A percentile compares a stretch with the other conserved stretches of the same genome.
Conservation (phyloP, 2,329 filamentous ascomycete genomes). For the Aspergillus sojae region DNA sequence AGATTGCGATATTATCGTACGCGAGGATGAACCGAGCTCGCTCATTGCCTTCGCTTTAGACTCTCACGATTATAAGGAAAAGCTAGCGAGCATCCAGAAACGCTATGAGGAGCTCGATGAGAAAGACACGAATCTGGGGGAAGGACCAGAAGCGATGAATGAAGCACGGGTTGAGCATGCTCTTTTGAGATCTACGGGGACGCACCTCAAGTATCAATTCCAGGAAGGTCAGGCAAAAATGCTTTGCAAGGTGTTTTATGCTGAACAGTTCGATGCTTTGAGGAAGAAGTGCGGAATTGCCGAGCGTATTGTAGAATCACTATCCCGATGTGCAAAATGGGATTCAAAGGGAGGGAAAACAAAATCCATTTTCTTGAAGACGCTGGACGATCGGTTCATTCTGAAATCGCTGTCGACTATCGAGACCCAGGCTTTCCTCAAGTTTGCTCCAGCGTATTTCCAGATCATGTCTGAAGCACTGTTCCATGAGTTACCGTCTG, state of each 20-base stretch:
- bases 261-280: slow-evolving; percentile 94
- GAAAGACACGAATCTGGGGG: slow-evolving; percentile 24
- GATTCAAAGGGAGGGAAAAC: slow-evolving; percentile 98
- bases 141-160: slow-evolving; percentile 49
- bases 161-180: slow-evolving; percentile 83
- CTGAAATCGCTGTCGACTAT: slow-evolving; percentile 88
- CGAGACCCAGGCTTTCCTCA: slow-evolving; percentile 90
- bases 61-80: slow-evolving; percentile 82
- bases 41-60: slow-evolving; percentile 91
- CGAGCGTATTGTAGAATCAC: slow-evolving; percentile 90
- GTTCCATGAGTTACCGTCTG: slow-evolving; percentile 91
- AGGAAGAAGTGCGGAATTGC: slow-evolving; percentile 89
- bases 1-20: slow-evolving; percentile 94
- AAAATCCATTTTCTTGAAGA: slow-evolving; percentile 96
- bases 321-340: slow-evolving; percentile 96
- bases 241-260: slow-evolving; percentile 98
- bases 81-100: slow-evolving; percentile 61
- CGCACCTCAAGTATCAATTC: slow-evolving; percentile 95
- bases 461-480: slow-evolving; percentile 94
- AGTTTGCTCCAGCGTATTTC: slow-evolving; percentile 96
- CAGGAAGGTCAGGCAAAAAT: slow-evolving; percentile 90
- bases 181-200: slow-evolving; percentile 80
- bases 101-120: slow-evolving; percentile 36
- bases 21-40: slow-evolving; percentile 96
- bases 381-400: slow-evolving; percentile 89